These are phyloP conservation scores for Teunomyces gatunensis DNA, from an alignment of 805 yeast species.

Conservation along the genomic window DNA sequence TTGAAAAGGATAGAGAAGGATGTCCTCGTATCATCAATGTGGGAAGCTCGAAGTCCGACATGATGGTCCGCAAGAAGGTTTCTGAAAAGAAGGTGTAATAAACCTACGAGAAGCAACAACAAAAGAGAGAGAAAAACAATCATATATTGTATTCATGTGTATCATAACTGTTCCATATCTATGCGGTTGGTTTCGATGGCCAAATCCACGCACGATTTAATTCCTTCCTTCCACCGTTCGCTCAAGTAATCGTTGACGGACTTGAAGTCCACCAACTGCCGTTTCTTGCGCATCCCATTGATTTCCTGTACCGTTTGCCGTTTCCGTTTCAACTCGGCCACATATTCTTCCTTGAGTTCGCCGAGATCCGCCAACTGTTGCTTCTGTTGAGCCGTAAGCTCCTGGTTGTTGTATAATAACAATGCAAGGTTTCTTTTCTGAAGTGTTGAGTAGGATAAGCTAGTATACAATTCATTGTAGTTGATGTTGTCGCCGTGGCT, in stretches of 20 bases:
- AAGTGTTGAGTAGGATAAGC: constrained; percentile 39
- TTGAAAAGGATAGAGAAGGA: constrained; percentile 85
- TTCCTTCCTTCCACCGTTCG: constrained; percentile 51
- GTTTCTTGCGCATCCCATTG: constrained; percentile 37
- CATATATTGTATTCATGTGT: background rate
- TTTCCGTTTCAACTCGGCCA: constrained; percentile 25
- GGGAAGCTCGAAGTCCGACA: constrained; percentile 72
- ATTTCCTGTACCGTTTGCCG: constrained; percentile 42
- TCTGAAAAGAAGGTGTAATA: background rate
- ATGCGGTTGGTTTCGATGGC: constrained; percentile 26
- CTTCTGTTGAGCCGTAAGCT: constrained; percentile 39
- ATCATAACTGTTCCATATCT: constrained; percentile 10
- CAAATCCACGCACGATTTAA: constrained; percentile 37
- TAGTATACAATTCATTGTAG: constrained; percentile 27
- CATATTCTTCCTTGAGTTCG: constrained; percentile 17
- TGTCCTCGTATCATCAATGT: constrained; percentile 83
- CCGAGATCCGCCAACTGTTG: constrained; percentile 24
- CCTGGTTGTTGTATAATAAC: constrained; percentile 28
- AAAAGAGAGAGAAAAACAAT: too few relatives aligned
- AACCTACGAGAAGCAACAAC: too few relatives aligned
- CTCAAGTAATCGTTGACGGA: constrained; percentile 45
- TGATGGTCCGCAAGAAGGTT: constrained; percentile 56
- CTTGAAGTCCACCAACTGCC: constrained; percentile 34
- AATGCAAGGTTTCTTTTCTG: constrained; percentile 42
- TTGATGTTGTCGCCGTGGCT: constrained; percentile 8